Evolutionary conservation across 768 basidiomycete species (phyloP).

Genomic region (Agaricus sinodeliciosus): DNA sequence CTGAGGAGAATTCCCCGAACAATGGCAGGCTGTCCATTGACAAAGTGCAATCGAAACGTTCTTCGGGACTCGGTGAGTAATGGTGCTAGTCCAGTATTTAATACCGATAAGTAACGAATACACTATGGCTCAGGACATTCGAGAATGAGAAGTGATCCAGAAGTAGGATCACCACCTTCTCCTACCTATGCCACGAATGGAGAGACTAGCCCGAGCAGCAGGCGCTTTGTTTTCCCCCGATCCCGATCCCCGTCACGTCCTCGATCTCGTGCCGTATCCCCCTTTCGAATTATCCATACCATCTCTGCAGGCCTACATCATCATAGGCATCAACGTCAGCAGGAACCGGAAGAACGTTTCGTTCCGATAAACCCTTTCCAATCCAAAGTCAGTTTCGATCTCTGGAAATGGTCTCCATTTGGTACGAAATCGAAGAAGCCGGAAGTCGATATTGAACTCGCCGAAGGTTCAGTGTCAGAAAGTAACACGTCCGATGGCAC

Average conservation of each 20-base stretch:
- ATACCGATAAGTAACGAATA: not conserved
- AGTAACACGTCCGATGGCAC: constrained; percentile 15
- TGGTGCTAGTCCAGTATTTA: not conserved
- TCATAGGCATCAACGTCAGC: constrained; percentile 28
- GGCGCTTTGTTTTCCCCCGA: not conserved
- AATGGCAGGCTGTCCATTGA: not conserved
- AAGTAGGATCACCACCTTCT: not conserved
- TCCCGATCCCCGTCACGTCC: constrained; percentile 13
- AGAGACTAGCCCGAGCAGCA: not conserved
- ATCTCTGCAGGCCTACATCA: constrained; percentile 43
- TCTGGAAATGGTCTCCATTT: constrained; percentile 12
- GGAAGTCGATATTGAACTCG: constrained; percentile 24
- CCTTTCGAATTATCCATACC: constrained; percentile 51
- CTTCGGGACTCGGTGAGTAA: not conserved
- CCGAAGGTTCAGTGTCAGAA: constrained; percentile 10
- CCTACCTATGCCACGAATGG: constrained; percentile 2
- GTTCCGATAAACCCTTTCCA: constrained; percentile 51
- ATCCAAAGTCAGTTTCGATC: constrained; percentile 19
- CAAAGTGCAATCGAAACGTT: not conserved
- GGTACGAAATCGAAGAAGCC: constrained; percentile 20
- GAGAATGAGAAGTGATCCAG: constrained; percentile 3
- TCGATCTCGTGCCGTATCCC: constrained; percentile 51
- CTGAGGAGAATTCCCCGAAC: constrained; percentile 4
- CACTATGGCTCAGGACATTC: not conserved
- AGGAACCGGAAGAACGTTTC: constrained; percentile 42